A percentile compares a stretch with the other conserved stretches of the same genome.
These are phyloP conservation scores for Calcarisporium arbuscula DNA, from an alignment of 2,329 filamentous ascomycete genomes.

Conservation along the genomic window DNA sequence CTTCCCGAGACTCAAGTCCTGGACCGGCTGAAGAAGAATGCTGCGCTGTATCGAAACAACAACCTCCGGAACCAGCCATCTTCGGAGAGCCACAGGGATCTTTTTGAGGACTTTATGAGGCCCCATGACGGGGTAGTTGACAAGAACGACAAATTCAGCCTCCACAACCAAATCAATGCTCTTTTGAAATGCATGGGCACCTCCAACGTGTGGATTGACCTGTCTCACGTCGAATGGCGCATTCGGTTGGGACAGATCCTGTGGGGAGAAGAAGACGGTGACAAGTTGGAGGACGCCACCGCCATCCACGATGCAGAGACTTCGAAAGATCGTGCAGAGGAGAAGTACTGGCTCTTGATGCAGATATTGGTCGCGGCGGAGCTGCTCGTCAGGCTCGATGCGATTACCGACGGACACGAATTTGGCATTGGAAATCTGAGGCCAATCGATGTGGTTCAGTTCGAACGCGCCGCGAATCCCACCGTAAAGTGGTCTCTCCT, in stretches of 20 bases:
- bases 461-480: slow-evolving; percentile 54
- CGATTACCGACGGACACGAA: slow-evolving; percentile 55
- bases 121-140: slow-evolving; percentile 51
- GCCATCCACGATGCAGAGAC: slow-evolving; percentile 42
- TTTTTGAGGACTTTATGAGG: slow-evolving; percentile 54
- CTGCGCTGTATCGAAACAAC: slow-evolving; percentile 48
- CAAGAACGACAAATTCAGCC: slow-evolving; percentile 52
- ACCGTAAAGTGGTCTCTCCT: slow-evolving; percentile 63
- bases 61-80: slow-evolving; percentile 44
- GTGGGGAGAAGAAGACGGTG: slow-evolving; percentile 52
- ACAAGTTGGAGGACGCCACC: slow-evolving; percentile 47
- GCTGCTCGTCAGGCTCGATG: slow-evolving; percentile 58
- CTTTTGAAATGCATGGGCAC: slow-evolving; percentile 59
- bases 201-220: slow-evolving; percentile 67
- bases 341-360: slow-evolving; percentile 61
- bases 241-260: slow-evolving; percentile 66
- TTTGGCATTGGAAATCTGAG: slow-evolving; percentile 44
- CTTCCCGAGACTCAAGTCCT: slow-evolving; percentile 52
- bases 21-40: slow-evolving; percentile 51
- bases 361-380: slow-evolving; percentile 61
- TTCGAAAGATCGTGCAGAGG: slow-evolving; percentile 47
- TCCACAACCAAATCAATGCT: slow-evolving; percentile 64
- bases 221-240: slow-evolving; percentile 68
- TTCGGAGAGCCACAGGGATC: slow-evolving; percentile 54
- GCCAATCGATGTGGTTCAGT: slow-evolving; percentile 51